These are phyloP conservation scores for Dioscorea alata DNA, from an alignment of 106 monocot species.

Conservation along the genomic window DNA sequence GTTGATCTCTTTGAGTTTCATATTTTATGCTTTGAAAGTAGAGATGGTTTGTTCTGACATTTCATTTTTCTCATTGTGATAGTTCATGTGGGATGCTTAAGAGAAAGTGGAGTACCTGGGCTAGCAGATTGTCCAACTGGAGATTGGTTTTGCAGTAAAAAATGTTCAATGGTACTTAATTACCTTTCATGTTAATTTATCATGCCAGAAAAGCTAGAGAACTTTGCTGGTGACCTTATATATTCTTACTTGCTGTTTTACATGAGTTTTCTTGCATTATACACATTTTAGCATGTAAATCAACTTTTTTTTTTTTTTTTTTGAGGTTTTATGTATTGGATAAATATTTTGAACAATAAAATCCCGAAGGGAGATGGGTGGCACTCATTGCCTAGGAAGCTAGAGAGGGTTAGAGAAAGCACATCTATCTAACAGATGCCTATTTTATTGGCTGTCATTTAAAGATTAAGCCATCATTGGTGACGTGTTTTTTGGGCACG, in stretches of 20 bases:
- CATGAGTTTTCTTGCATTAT: not conserved
- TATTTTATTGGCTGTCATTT: too few species aligned
- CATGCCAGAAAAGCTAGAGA: not conserved
- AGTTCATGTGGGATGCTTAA: conserved; percentile 73
- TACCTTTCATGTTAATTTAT: not conserved
- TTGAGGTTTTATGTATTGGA: not conserved
- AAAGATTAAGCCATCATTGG: too few species aligned
- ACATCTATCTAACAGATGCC: too few species aligned
- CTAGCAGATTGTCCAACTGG: conserved; percentile 39
- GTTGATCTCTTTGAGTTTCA: conserved; percentile 11
- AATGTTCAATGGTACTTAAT: conserved; percentile 51
- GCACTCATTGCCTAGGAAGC: too few species aligned
- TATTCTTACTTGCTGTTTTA: not conserved
- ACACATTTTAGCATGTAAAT: not conserved
- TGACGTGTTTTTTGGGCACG: too few species aligned
- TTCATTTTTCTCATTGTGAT: conserved; percentile 15
- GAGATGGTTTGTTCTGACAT: not conserved
- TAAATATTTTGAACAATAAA: not conserved
- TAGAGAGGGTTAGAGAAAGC: too few species aligned
- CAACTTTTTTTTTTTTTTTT: not conserved
- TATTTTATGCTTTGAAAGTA: not conserved
- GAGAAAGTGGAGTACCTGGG: conserved; percentile 8
- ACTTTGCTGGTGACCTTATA: not conserved
- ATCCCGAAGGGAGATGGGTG: not conserved
- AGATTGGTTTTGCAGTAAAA: conserved; percentile 65